These are phyloP conservation scores for Prunus padus DNA, from an alignment of 306 rosid species.

Conservation along the genomic window DNA sequence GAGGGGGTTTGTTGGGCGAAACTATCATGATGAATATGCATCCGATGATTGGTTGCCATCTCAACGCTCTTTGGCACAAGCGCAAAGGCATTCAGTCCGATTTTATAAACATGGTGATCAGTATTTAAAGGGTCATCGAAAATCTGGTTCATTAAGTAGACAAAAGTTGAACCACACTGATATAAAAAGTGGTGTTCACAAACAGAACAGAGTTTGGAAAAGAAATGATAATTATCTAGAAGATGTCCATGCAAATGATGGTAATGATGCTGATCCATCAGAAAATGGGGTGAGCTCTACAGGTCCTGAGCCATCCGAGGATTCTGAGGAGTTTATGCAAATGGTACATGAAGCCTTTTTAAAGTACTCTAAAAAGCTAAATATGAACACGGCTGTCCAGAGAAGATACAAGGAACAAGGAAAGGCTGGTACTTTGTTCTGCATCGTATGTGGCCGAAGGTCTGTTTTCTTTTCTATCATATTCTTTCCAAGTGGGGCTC, in stretches of 20 bases:
- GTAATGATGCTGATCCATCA: constrained; percentile 48
- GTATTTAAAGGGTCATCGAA: constrained; percentile 50
- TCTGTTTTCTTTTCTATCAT: constrained; percentile 65
- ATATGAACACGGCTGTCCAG: constrained; percentile 52
- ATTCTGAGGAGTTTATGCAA: constrained; percentile 75
- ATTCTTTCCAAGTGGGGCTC: constrained; percentile 43
- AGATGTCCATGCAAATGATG: constrained; percentile 29
- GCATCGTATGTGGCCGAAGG: constrained; percentile 96
- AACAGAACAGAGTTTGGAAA: constrained; percentile 66
- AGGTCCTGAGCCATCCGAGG: constrained; percentile 62
- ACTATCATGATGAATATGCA: constrained; percentile 38
- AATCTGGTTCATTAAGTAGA: constrained; percentile 53
- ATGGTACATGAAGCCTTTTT: constrained; percentile 74
- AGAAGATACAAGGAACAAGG: constrained; percentile 86
- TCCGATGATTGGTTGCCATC: constrained; percentile 51
- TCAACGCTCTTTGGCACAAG: constrained; percentile 40
- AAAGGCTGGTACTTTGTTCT: constrained; percentile 84
- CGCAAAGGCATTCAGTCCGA: constrained; percentile 37
- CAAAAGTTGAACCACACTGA: constrained; percentile 47
- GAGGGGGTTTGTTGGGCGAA: constrained; percentile 37
- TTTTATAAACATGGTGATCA: constrained; percentile 46
- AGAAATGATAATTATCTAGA: constrained; percentile 53
- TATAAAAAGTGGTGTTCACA: constrained; percentile 49
- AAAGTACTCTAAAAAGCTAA: constrained; percentile 66
- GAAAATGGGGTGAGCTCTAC: constrained; percentile 52